Conservation (phyloP, 352 stramenopile species). For the Elongisporangium anandrum region DNA sequence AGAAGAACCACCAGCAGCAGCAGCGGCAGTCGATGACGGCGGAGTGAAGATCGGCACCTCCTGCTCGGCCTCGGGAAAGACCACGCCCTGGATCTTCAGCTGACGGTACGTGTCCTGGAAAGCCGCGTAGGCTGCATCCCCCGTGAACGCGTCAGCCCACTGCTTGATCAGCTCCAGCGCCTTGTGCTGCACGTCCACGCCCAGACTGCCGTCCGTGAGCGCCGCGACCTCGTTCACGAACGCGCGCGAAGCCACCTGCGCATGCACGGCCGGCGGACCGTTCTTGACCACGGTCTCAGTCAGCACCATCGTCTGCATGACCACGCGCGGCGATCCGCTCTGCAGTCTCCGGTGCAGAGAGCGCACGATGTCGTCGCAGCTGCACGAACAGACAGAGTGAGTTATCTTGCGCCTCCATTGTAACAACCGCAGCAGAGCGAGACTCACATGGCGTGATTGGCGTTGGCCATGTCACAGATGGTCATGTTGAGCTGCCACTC, state of each 20-base stretch:
- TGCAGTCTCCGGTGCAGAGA: constrained; percentile 57
- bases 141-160: constrained; percentile 69
- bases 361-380: constrained; percentile 58
- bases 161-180: constrained; percentile 76
- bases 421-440: background rate
- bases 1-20: background rate
- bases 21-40: constrained; percentile 25
- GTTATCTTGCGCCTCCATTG: background rate
- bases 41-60: constrained; percentile 72
- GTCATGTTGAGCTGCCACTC: constrained; percentile 77
- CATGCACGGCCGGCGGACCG: constrained; percentile 46
- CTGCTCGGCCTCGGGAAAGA: constrained; percentile 64
- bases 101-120: constrained; percentile 80
- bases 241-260: constrained; percentile 42
- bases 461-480: constrained; percentile 66
- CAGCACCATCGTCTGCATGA: constrained; percentile 56
- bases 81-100: constrained; percentile 69
- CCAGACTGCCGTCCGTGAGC: constrained; percentile 58
- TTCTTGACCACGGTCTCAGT: constrained; percentile 81
- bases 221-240: constrained; percentile 70
- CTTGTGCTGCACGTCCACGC: constrained; percentile 75
- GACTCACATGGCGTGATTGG: constrained; percentile 34
- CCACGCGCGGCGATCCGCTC: constrained; percentile 30
- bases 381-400: constrained; percentile 6
- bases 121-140: constrained; percentile 29